These are phyloP conservation scores for Seiridium unicorne DNA, from an alignment of 2,329 filamentous ascomycete genomes.

Conservation along the genomic window DNA sequence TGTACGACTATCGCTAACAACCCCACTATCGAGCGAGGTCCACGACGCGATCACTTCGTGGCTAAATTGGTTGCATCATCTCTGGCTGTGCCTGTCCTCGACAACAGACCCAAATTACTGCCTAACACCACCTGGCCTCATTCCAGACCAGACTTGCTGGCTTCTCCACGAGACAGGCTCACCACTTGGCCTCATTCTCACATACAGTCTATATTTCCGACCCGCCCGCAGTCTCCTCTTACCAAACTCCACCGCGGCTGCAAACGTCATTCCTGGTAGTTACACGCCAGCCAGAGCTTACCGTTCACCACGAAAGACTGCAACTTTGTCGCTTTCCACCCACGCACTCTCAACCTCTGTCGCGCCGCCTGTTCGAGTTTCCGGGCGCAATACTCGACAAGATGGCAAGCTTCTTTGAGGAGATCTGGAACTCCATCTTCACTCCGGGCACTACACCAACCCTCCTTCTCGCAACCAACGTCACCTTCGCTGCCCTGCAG, in stretches of 20 bases:
- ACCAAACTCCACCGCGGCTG: neutral
- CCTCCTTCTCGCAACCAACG: constrained; percentile 86
- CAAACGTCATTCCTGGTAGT: neutral
- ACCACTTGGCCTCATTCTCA: neutral
- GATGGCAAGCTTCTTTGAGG: constrained; percentile 65
- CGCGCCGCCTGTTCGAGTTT: too few species aligned
- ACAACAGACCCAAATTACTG: constrained; percentile 1
- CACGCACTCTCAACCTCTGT: neutral
- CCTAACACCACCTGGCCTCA: constrained; percentile 8
- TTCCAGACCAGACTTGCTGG: neutral
- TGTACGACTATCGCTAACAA: neutral
- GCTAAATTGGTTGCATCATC: constrained; percentile 8
- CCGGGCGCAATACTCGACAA: constrained; percentile 3
- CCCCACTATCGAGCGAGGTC: neutral
- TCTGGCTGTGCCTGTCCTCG: neutral
- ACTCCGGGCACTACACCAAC: constrained; percentile 86
- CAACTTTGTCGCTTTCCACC: constrained; percentile 16
- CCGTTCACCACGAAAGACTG: neutral
- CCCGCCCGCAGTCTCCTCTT: neutral
- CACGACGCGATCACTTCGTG: neutral
- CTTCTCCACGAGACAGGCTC: neutral
- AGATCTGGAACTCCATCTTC: constrained; percentile 92
- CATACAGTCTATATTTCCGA: neutral
- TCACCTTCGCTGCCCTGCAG: constrained; percentile 83
- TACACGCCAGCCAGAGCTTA: neutral